Evolutionary conservation across 495 filamentous ascomycete species (phyloP).

Genomic region (Clavariopsis aquatica): DNA sequence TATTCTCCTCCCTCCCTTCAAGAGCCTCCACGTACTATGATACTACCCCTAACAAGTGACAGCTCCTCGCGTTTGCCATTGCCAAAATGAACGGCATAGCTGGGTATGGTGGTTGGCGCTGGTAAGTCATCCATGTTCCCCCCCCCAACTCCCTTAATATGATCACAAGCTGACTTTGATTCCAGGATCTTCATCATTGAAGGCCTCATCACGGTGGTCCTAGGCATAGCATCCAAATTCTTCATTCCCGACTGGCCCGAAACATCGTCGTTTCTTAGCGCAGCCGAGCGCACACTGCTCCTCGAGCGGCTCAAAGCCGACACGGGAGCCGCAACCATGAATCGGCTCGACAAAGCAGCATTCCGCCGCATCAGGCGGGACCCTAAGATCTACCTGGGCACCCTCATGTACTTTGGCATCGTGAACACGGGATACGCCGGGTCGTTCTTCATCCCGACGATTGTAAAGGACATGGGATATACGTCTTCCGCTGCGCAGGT

Average conservation of each 20-base stretch:
- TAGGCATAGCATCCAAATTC: conserved; percentile 46
- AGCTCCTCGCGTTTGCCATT: conserved; percentile 61
- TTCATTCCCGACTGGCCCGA: conserved; percentile 52
- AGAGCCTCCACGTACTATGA: too few species aligned
- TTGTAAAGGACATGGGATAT: conserved; percentile 41
- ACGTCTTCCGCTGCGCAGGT: conserved; percentile 40
- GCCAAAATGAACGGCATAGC: conserved; percentile 55
- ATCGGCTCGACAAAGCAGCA: conserved; percentile 48
- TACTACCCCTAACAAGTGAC: neutral
- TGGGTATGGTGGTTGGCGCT: conserved; percentile 47
- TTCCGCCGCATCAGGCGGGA: conserved; percentile 37
- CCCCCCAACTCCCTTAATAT: too few species aligned
- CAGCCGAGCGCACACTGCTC: conserved; percentile 46
- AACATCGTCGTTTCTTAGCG: conserved; percentile 46
- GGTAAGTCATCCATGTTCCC: too few species aligned
- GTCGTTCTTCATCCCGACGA: conserved; percentile 42
- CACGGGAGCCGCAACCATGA: conserved; percentile 46
- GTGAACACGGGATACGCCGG: conserved; percentile 42
- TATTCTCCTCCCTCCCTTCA: conserved; percentile 35
- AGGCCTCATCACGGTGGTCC: conserved; percentile 48
- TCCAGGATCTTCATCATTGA: conserved; percentile 47
- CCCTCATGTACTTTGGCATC: conserved; percentile 42
- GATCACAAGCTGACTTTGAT: neutral
- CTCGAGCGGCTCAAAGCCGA: conserved; percentile 47
- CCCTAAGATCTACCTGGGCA: conserved; percentile 43